phyloP scores from a whole-genome alignment of 1,139 yeast species.

The Entelexis sorbosivorans region DNA sequence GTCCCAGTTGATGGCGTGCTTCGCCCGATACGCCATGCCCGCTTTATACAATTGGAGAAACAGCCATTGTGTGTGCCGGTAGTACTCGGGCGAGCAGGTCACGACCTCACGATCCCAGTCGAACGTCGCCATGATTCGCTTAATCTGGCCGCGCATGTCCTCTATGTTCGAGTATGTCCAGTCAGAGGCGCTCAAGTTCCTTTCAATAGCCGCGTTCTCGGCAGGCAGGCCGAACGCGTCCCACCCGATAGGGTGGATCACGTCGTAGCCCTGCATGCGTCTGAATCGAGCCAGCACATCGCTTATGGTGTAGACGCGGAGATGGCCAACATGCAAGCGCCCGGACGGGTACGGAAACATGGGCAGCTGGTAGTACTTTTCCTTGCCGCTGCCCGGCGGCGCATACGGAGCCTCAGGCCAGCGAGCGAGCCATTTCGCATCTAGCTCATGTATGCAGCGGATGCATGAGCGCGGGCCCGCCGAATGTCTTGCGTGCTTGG shows the following conservation, averaged over 20 bases:
- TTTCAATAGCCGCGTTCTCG: slow-evolving; percentile 90
- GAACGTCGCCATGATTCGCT: slow-evolving; percentile 67
- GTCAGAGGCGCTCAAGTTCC: slow-evolving; percentile 60
- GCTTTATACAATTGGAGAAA: slow-evolving; percentile 60
- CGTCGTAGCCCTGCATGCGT: slow-evolving; percentile 62
- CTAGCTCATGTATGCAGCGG: slow-evolving; percentile 12
- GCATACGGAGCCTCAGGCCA: slow-evolving; percentile 8
- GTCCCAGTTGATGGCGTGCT: slow-evolving; percentile 94
- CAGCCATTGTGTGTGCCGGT: slow-evolving; percentile 83
- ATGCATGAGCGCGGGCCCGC: background rate
- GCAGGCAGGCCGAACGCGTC: slow-evolving; percentile 98
- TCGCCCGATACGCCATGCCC: slow-evolving; percentile 73
- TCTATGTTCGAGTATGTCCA: slow-evolving; percentile 75
- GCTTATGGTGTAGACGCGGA: slow-evolving; percentile 81
- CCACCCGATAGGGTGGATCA: slow-evolving; percentile 98
- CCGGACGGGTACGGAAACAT: slow-evolving; percentile 99
- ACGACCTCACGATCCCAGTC: slow-evolving; percentile 88
- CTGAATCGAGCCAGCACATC: slow-evolving; percentile 74
- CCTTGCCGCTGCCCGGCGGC: slow-evolving; percentile 22
- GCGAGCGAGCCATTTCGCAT: slow-evolving; percentile 28
- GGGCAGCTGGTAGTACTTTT: slow-evolving; percentile 55
- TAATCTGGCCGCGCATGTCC: slow-evolving; percentile 78
- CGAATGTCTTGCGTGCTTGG: background rate
- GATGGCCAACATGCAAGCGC: slow-evolving; percentile 80
- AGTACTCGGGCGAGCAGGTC: slow-evolving; percentile 82